These are phyloP conservation scores for Prunus mongolica DNA, from an alignment of 306 rosid genomes.

Conservation along the genomic window DNA sequence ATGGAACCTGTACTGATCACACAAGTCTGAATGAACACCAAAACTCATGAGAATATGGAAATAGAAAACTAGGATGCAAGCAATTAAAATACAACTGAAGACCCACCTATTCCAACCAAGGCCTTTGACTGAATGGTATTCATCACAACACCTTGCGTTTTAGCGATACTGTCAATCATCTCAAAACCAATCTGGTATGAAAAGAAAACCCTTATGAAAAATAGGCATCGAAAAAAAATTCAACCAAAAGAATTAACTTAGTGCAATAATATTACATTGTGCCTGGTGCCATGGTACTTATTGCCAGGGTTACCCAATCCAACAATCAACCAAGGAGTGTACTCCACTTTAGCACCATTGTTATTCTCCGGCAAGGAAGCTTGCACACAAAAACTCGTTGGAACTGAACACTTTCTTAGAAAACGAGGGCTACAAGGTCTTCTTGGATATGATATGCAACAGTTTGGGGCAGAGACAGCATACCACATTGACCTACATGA, in stretches of 20 bases:
- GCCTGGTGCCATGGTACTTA: conserved; percentile 87
- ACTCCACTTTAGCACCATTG: conserved; percentile 61
- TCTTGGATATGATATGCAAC: conserved; percentile 35
- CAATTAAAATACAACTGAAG: conserved; percentile 14
- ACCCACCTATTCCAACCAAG: conserved; percentile 77
- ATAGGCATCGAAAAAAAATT: not conserved
- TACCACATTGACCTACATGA: conserved; percentile 63
- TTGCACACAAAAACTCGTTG: conserved; percentile 37
- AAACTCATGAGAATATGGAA: conserved; percentile 1
- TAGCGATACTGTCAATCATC: conserved; percentile 64
- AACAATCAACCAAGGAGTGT: conserved; percentile 94
- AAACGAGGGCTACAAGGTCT: conserved; percentile 22
- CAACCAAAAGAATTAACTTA: conserved; percentile 5
- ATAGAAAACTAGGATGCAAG: not conserved
- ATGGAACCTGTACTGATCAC: conserved; percentile 72
- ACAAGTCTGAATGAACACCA: conserved; percentile 21
- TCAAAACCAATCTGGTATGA: conserved; percentile 78
- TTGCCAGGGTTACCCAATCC: conserved; percentile 96
- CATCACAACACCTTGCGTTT: conserved; percentile 66
- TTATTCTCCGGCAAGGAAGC: conserved; percentile 44
- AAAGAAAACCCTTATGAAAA: conserved; percentile 6
- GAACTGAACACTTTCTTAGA: conserved; percentile 24
- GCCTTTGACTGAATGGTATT: conserved; percentile 91
- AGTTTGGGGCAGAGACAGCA: conserved; percentile 42
- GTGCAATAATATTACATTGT: conserved; percentile 57